Base-by-base conservation (phyloP, 169 alveolate species). In the Cryptosporidium viatorum region DNA sequence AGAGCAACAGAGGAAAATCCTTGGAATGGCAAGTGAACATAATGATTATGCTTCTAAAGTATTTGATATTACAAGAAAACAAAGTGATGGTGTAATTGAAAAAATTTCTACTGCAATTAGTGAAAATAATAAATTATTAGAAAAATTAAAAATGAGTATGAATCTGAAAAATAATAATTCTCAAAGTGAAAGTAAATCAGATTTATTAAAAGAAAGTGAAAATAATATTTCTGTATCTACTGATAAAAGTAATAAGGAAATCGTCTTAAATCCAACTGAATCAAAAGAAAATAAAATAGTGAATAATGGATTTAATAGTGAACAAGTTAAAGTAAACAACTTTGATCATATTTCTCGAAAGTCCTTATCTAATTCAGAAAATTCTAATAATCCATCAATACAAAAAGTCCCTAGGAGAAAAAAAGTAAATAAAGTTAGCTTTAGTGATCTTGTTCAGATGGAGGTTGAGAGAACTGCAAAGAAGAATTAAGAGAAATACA, bases 381-480 rank as follows among this genome's bases (percentile, higher is more conserved):
- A 26, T 55, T 50, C 16, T 2, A 70, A 70, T 23, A 70, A 50
- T 23, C 39, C 3, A 26, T 12, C 55, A 68, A 21, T 12, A 8
- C 16, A 73, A 35, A 73, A n/a, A 16, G 58, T 39, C 26, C 14
- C 70, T 68, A 31, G 39, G 35, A 51, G n/a, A 29, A 60, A 41
- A 21, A 80, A 80, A 14, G 52, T 33, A n/a, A 73, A 73, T 80
- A 59, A 65, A 59, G 89, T 80, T 59, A 80, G 89, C 26, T 80
- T 80, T 43, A 80, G 89, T 80, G 89, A 80, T 45, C 23, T 33
- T 8, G 89, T 80, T 60, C 55, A 62, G 21, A 80, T 80, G 73
- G 89, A 80, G 67, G 89, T 80, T 62, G 89, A 58, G 14, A 59
- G 67, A 29, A 14, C 89, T 29, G 16, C 31, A 39, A 9, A 14